Conservation (phyloP, 148 eudicot species). For the Fagopyrum homotropicum region DNA sequence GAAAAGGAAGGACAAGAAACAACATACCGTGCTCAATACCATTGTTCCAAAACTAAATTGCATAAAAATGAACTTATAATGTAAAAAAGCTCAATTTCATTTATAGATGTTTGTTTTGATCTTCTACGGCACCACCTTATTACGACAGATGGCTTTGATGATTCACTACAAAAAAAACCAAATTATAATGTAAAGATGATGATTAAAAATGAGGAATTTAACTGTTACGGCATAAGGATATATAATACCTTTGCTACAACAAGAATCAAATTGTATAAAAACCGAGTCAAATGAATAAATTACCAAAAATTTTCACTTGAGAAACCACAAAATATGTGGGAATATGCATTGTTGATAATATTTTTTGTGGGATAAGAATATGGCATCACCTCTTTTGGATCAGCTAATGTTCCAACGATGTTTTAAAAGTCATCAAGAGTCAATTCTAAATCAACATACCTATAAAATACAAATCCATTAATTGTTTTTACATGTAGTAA, state of each 20-base stretch:
- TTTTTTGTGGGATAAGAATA: too few species aligned
- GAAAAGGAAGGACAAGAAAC: conserved; percentile 6
- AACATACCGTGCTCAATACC: conserved; percentile 54
- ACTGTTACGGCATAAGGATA: background rate
- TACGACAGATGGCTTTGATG: conserved; percentile 30
- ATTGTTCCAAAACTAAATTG: conserved; percentile 51
- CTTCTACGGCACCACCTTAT: conserved; percentile 50
- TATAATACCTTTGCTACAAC: background rate
- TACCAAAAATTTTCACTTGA: conserved; percentile 68
- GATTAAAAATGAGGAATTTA: background rate
- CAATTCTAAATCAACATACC: too few species aligned
- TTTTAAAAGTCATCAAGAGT: too few species aligned
- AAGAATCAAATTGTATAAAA: background rate
- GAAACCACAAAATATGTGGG: conserved; percentile 39
- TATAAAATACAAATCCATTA: too few species aligned
- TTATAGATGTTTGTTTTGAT: conserved; percentile 16
- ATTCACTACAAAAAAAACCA: conserved; percentile 43
- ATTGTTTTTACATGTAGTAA: too few species aligned
- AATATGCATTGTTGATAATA: too few species aligned
- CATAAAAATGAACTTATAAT: conserved; percentile 3
- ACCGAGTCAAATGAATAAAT: background rate
- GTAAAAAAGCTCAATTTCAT: too few species aligned
- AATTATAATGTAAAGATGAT: background rate
- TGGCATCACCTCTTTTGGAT: too few species aligned
- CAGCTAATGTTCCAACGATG: too few species aligned